Percentiles rank a stretch among this genome's conserved stretches.
Evolutionary conservation across 2,329 filamentous ascomycete species (phyloP).

Genomic region (Aspergillus persii): DNA sequence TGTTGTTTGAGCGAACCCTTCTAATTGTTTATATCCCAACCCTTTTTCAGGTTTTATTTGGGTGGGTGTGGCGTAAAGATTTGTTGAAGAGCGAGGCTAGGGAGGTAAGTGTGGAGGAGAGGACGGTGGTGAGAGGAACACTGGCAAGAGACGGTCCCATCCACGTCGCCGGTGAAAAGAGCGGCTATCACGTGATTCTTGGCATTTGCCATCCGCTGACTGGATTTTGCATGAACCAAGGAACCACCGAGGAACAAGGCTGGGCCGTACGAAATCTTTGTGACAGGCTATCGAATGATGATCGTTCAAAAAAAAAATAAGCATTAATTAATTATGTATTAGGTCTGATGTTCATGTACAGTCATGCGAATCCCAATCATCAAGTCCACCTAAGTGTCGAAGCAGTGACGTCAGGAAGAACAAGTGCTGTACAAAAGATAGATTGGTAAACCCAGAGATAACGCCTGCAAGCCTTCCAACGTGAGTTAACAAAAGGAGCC

Average conservation of each 20-base stretch:
- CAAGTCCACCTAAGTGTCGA: background rate
- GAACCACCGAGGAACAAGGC: background rate
- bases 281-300: background rate
- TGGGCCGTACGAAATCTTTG: background rate
- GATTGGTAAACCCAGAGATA: background rate
- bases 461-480: background rate
- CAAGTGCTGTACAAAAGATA: background rate
- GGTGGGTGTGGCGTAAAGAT: background rate
- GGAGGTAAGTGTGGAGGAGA: background rate
- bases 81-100: background rate
- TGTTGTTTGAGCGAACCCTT: slow-evolving; percentile 36
- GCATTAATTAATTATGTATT: slow-evolving; percentile 19
- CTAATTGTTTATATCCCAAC: slow-evolving; percentile 18
- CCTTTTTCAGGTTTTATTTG: slow-evolving; percentile 3
- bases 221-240: background rate
- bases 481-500: background rate
- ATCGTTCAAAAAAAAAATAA: background rate
- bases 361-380: slow-evolving; percentile 15
- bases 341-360: slow-evolving; percentile 19
- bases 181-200: slow-evolving; percentile 9
- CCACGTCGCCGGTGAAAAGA: background rate
- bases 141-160: background rate
- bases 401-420: background rate
- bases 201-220: slow-evolving; percentile 7
- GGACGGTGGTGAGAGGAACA: background rate